Percentiles rank a stretch among this genome's conserved stretches.
phyloP scores from a whole-genome alignment of 176 grass and related monocot species.

The Carex myosuroides region DNA sequence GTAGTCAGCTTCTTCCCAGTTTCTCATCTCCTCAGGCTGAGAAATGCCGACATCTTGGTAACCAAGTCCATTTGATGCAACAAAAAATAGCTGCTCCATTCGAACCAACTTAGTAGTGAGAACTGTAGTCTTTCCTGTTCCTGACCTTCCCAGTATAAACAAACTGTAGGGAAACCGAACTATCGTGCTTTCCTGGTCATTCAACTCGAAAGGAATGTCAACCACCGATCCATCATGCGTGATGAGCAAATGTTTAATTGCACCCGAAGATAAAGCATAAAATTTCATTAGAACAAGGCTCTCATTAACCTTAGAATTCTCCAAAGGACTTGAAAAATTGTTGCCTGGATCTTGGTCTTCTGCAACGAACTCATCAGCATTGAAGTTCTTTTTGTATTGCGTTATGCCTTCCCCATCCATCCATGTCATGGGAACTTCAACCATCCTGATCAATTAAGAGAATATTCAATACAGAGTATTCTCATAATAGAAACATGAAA shows the following conservation, averaged over 20 bases:
- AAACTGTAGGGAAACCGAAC: conserved; percentile 50
- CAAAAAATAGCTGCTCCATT: conserved; percentile 47
- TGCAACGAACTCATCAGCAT: background rate
- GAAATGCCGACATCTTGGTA: conserved; percentile 1
- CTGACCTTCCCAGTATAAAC: conserved; percentile 76
- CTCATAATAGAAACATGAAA: background rate
- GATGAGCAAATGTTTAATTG: conserved; percentile 56
- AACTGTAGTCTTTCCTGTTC: conserved; percentile 81
- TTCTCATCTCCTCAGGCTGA: background rate
- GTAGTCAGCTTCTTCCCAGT: conserved; percentile 3
- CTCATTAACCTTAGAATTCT: conserved; percentile 78
- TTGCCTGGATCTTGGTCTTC: conserved; percentile 25
- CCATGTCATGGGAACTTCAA: conserved; percentile 60
- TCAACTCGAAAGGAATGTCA: conserved; percentile 67
- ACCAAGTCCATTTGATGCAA: conserved; percentile 38
- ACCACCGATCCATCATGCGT: conserved; percentile 63
- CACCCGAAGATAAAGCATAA: conserved; percentile 62
- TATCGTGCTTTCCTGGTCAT: conserved; percentile 68
- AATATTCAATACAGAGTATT: background rate
- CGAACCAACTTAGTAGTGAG: conserved; percentile 69
- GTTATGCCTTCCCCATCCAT: conserved; percentile 27
- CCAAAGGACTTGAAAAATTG: background rate
- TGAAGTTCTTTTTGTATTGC: conserved; percentile 35
- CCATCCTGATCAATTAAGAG: conserved; percentile 29
- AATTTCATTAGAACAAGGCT: conserved; percentile 84